These are phyloP conservation scores for Phytophthora pluvialis DNA, from an alignment of 352 stramenopile genomes.

Conservation along the genomic window DNA sequence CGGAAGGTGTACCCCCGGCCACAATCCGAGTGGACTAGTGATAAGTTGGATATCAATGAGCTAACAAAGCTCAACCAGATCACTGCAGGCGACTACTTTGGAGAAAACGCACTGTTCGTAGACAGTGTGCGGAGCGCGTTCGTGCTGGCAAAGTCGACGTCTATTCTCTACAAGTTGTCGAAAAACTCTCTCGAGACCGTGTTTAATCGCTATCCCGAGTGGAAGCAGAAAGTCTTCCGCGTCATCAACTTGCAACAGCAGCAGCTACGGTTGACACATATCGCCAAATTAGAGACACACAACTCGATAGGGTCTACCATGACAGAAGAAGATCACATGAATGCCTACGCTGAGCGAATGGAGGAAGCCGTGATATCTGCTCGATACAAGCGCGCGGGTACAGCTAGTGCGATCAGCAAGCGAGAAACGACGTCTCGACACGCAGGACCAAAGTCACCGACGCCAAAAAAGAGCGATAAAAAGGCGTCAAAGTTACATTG, in stretches of 20 bases:
- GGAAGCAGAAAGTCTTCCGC: constrained; percentile 74
- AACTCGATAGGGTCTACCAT: constrained; percentile 41
- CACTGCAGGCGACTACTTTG: constrained; percentile 62
- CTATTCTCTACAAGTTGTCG: constrained; percentile 76
- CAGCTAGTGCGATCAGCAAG: constrained; percentile 32
- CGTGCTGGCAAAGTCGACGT: constrained; percentile 65
- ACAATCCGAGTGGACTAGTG: constrained; percentile 22
- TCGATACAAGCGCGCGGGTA: constrained; percentile 40
- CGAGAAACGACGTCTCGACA: too few relatives aligned
- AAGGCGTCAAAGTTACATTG: not conserved
- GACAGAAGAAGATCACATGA: constrained; percentile 46
- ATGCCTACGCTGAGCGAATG: constrained; percentile 38
- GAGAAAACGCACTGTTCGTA: constrained; percentile 71
- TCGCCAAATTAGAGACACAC: constrained; percentile 49
- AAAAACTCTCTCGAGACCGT: constrained; percentile 69
- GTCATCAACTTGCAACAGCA: constrained; percentile 69
- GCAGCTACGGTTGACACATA: constrained; percentile 52
- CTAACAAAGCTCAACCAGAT: constrained; percentile 73
- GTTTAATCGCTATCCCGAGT: constrained; percentile 72
- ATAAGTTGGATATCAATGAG: constrained; percentile 24
- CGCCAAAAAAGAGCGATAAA: not conserved
- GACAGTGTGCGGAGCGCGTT: constrained; percentile 64
- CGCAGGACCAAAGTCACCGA: not conserved
- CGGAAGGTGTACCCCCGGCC: constrained; percentile 32
- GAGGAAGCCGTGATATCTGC: constrained; percentile 48